Base-by-base conservation (phyloP, 1,284 basidiomycete species). In the Leccinum variabile region DNA sequence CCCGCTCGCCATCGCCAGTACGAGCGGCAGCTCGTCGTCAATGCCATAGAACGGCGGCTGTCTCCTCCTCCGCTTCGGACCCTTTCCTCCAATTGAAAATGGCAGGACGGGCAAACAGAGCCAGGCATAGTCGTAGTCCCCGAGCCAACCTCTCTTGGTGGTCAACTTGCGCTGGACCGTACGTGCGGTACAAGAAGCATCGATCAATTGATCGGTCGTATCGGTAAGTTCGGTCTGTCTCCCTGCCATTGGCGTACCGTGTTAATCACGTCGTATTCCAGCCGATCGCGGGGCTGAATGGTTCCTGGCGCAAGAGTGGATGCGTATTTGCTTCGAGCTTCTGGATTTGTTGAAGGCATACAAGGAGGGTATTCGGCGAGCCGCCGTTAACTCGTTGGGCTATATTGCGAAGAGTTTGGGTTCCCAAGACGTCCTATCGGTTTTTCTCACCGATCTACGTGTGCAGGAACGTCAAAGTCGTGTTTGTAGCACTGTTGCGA, bases 361-460 rank as follows among this genome's bases (percentile, higher is more conserved):
- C 81, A 99, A 99, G 82, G 98, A 98, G 80, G 96, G 94, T 41
- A 99, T 99, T 72, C 91, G 97, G 61, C 93, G 97, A 76, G 97
- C 97, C 0, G 96, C 97, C 16, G 97, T 99, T 79, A 99, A 99
- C 82, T 98, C 96, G 3, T 99, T 99, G 69, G 97, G 97, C 71
- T 99, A 99, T 72, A 99, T 99, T 67, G 97, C 97, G 65, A 98
- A 98, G 81, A 97, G 94, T 77, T 91, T 99, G 78, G 97, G 97
- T 79, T 97, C 97, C 52, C 97, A 99, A 76, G 97, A 99, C 74
- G 97, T 99, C 3, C 82, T 99, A 39, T 95, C 94, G 54, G 97
- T 99, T 13, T 84, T 99, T 16, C 81, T 99, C 60, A 99, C 97
- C 65, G 99, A 99, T 75, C 76, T 99, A 70, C 92, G 96, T 60